Evolutionary conservation across 345 rosid genomes (phyloP).

Genomic region (Eucalyptus melliodora): DNA sequence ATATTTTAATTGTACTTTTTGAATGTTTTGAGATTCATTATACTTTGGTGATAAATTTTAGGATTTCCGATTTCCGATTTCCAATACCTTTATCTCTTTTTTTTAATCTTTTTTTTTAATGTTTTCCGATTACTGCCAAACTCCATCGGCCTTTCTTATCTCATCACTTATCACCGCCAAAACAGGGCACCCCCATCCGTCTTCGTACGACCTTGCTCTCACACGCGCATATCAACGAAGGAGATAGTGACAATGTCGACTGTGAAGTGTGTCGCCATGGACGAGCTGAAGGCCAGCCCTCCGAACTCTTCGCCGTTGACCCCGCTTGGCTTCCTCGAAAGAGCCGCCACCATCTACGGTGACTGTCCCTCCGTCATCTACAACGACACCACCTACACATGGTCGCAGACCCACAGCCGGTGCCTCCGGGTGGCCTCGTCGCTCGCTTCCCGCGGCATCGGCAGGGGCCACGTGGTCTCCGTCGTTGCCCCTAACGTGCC

Average conservation of each 20-base stretch:
- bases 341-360: constrained; percentile 75
- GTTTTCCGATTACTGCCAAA: no score
- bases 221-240: not conserved
- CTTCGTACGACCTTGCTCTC: no score
- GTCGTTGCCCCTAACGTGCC: constrained; percentile 62
- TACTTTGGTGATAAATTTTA: no score
- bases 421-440: constrained; percentile 75
- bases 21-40: no score
- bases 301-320: constrained; percentile 16
- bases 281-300: constrained; percentile 8
- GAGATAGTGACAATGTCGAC: not conserved
- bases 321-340: constrained; percentile 19
- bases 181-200: no score
- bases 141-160: no score
- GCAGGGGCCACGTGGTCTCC: constrained; percentile 47
- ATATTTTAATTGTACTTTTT: no score
- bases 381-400: constrained; percentile 36
- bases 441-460: constrained; percentile 36
- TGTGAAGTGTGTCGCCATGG: not conserved
- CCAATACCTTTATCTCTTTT: no score
- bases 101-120: no score
- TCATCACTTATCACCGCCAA: no score
- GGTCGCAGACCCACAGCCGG: constrained; percentile 68
- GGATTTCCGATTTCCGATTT: no score
- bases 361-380: constrained; percentile 53